Base-by-base conservation (phyloP, 176 grass and related monocot species). In the Dactylis glomerata region DNA sequence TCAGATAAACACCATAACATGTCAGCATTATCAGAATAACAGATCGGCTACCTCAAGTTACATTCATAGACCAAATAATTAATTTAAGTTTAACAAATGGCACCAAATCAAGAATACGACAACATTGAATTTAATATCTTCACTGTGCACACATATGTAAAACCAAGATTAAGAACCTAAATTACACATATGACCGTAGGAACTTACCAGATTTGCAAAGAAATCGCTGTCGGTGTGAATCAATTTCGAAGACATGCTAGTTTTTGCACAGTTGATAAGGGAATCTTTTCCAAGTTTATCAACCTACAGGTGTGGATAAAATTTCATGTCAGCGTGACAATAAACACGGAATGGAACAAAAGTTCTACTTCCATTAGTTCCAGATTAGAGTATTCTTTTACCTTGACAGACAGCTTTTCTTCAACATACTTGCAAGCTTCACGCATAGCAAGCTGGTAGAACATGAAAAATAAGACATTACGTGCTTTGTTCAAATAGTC, bases 181-280 rank as follows among this genome's bases (percentile, higher is more conserved):
- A 46, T 5, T 42, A 24, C 28, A 68, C 22, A 76, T 15, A 74
- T 80, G n/a, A 47, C 74, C 20, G 37, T 28, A 72, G 41, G 26
- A 89, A 71, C 91, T 91, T 78, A 96, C 96, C 77, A 99, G 86
- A 96, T 63, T 92, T 27, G 93, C 93, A 68, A 96, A 99, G 75
- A 99, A 99, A 84, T 99, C 91, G 88, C 88, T 91, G 69, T 99
- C 96, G 49, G 66, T 90, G 32, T 87, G 70, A 32, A 99, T 94
- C 81, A 99, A 82, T 82, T 99, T 99, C 0, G 96, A 99, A 26
- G 96, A 99, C 93, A 99, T 99, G 89, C 96, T 99, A 55, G 96
- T 99, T 86, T 96, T 99, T 69, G 93, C 93, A 86, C 89, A 95
- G 83, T 98, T 98, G 31, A 93, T 80, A 84, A 95, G 89, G 38